Percentiles rank a stretch among this genome's conserved stretches.
Evolutionary conservation across 202 grass and related monocot genomes (phyloP).

Genomic region (Carex sylvatica): DNA sequence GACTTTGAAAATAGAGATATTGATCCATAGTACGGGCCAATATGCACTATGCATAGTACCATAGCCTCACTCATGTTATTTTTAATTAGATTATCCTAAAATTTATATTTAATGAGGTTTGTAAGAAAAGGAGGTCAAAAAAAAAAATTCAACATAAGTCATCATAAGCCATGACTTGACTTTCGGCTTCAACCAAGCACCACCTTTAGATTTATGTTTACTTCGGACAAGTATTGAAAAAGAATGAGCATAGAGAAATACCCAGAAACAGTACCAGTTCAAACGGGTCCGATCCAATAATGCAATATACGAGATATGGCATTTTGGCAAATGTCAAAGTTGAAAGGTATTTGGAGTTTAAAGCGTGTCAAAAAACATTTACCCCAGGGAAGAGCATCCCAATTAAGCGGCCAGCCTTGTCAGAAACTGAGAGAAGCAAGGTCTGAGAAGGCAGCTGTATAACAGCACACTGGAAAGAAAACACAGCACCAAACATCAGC

Average conservation of each 20-base stretch:
- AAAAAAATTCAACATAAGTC: no score
- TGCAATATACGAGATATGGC: neutral
- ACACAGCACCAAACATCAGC: constrained; percentile 9
- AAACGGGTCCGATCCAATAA: neutral
- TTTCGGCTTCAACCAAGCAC: no score
- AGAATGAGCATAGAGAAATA: neutral
- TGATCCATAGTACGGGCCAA: no score
- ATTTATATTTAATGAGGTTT: no score
- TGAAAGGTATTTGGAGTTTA: neutral
- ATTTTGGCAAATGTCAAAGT: neutral
- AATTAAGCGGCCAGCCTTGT: constrained; percentile 83
- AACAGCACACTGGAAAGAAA: constrained; percentile 75
- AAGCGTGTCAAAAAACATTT: constrained; percentile 11
- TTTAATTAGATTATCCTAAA: no score
- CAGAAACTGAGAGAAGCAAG: constrained; percentile 83
- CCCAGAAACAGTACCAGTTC: neutral
- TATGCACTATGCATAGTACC: no score
- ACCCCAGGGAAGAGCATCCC: constrained; percentile 99
- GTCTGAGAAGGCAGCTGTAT: constrained; percentile 96
- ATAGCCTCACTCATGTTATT: no score
- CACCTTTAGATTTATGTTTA: neutral
- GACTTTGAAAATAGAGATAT: no score
- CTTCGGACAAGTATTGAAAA: neutral
- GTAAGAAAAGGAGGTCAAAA: no score
- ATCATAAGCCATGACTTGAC: no score